Base-by-base conservation (phyloP, 129 eudicot species). In the Erigeron canadensis region DNA sequence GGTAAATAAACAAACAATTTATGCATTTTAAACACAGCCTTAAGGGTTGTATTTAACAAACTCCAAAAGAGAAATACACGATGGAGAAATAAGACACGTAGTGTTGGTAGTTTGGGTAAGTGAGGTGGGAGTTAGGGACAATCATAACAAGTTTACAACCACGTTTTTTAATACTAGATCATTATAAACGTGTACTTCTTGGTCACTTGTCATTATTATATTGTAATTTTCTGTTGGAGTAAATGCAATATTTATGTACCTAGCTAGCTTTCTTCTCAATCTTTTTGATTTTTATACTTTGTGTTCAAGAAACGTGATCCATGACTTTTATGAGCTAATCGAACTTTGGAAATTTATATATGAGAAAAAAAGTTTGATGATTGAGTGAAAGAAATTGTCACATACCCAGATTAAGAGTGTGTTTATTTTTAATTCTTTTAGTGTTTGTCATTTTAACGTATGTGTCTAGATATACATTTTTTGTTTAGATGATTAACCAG, bases 81-180 rank as follows among this genome's bases (percentile, higher is more conserved):
- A 78, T 63, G 12, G 15, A 44, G 54, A 45, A 70, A 63, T 18
- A 71, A 13, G 65, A 71, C 81, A 78, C 81, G 81, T 78, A 78
- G 51, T 21, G 50, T 47, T 77, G 67, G 77, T 77, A 5, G 67
- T 70, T 77, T 15, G 50, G 81, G 46, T 77, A 22, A 72, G 81
- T 48, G 50, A 62, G 13, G 8, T 63, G 63, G 63, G 62, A 10
- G 45, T 12, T 46, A 51, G 41, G 41, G 6, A 62, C 5, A 2
- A 17, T 65, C 58, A 69, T n/a, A n/a, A n/a, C n/a, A n/a, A n/a
- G n/a, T n/a, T 50, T 18, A 40, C 43, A 70, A 53, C n/a, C 81
- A 77, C 77, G 81, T 77, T 70, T 77, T 50, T 62, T 18, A 42
- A 63, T 54, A 12, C 12, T 37, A 43, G n/a, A 7, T 8, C 8